Evolutionary conservation across 129 eudicot species (phyloP), one percentile per base, ranked within the genome.

Genomic region (Solidago caesia): DNA sequence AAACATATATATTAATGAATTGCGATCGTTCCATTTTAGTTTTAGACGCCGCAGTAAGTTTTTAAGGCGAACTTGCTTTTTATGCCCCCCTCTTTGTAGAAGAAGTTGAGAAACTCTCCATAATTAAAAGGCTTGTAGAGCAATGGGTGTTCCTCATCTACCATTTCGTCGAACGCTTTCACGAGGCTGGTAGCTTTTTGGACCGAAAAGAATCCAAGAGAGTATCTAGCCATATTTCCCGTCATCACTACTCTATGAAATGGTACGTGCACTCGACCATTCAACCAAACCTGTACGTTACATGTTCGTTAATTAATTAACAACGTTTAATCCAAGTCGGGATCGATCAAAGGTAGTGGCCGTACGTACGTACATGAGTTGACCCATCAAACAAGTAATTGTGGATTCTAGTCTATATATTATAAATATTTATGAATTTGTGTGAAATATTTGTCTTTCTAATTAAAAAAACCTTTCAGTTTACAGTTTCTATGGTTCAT

Each of bases 211-310:
- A 83, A 71, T 64, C 83, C 90, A 7, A 83, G 79, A 2, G 90
- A 86, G 75, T 83, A 83, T 69, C 90, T 74, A 7, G 83, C 68
- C 26, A 53, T 60, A 33, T 55, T 73, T 77, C 80, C 90, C 12
- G 53, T 80, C 90, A 86, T 86, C 83, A 80, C 76, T 12, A 86
- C 90, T 47, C 82, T 74, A 66, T 86, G 90, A 63, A 73, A 70
- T 1, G 90, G 76, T 0, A 83, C 74, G 10, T 83, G 83, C 65
- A 86, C 49, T 64, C 83, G 69, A 6, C 90, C 87, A 71, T 86
- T 86, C 72, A 84, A 64, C 90, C 90, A 86, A 60, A 85, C 87
- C 90, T 86, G 75, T 21, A 21, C 21, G 21, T 45, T 68, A 49
- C 8, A 44, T 11, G 10, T 4, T 44, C 16, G 21, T 21, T 21